Evolutionary conservation across 306 rosid genomes (phyloP).

Genomic region (Dryas alaskensis): DNA sequence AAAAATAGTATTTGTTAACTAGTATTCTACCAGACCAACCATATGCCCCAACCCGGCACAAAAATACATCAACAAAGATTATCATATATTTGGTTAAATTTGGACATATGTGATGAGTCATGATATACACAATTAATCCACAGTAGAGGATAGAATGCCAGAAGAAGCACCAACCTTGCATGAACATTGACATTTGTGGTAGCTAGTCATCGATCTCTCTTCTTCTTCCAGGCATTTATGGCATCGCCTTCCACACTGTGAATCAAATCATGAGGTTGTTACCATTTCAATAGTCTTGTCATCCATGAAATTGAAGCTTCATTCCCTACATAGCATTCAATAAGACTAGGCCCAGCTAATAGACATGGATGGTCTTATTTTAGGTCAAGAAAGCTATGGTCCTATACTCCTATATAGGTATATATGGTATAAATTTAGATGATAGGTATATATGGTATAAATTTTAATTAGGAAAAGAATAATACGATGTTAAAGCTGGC

Average conservation of each 20-base stretch:
- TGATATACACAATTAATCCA: background rate
- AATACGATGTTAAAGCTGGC: background rate
- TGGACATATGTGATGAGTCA: background rate
- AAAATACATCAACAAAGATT: no score
- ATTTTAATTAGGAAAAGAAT: background rate
- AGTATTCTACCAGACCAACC: no score
- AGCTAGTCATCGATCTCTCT: background rate
- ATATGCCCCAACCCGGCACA: no score
- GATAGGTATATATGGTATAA: background rate
- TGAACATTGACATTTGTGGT: conserved; percentile 10
- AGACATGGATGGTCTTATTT: background rate
- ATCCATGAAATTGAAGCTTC: background rate
- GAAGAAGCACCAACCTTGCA: conserved; percentile 9
- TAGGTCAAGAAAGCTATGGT: conserved; percentile 5
- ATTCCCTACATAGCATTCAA: conserved; percentile 5
- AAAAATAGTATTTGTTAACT: no score
- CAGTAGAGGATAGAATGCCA: no score
- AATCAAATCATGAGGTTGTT: conserved; percentile 12
- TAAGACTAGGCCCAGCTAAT: background rate
- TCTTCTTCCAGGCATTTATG: no score
- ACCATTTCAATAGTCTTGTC: conserved; percentile 11
- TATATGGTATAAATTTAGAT: background rate
- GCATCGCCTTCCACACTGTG: conserved; percentile 8
- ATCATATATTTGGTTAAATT: background rate
- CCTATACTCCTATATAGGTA: background rate